These are phyloP conservation scores for Glycine latifolia DNA, from an alignment of 306 rosid genomes.

Conservation along the genomic window DNA sequence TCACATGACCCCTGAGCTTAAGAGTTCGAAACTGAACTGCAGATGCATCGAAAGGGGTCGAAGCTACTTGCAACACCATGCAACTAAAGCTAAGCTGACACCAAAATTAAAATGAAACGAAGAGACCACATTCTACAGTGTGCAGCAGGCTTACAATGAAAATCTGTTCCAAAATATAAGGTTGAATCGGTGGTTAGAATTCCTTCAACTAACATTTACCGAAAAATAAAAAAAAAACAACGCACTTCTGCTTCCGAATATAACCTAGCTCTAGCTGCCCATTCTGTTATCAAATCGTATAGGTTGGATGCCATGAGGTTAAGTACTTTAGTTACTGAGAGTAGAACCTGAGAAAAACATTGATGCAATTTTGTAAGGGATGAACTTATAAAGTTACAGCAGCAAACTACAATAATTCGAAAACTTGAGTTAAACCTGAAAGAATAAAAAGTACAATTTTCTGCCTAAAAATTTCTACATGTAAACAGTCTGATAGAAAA, in stretches of 20 bases:
- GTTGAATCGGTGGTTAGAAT: too few relatives aligned
- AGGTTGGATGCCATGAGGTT: background rate
- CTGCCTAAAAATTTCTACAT: slow-evolving; percentile 50
- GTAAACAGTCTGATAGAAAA: slow-evolving; percentile 48
- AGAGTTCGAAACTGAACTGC: background rate
- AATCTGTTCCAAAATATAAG: too few relatives aligned
- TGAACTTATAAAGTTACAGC: slow-evolving; percentile 13
- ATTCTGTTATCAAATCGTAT: background rate
- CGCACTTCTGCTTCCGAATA: background rate
- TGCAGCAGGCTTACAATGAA: too few relatives aligned
- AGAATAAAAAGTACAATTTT: slow-evolving; percentile 38
- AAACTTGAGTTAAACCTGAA: slow-evolving; percentile 27
- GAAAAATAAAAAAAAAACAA: too few relatives aligned
- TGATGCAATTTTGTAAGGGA: background rate
- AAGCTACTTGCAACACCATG: too few relatives aligned
- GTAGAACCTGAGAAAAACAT: slow-evolving; percentile 20
- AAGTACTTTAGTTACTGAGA: background rate
- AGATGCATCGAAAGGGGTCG: background rate
- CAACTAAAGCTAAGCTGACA: too few relatives aligned
- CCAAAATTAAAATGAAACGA: too few relatives aligned
- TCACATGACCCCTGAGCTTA: too few relatives aligned
- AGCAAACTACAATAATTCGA: slow-evolving; percentile 27
- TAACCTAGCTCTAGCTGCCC: background rate
- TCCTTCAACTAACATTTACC: too few relatives aligned
- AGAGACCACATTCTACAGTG: too few relatives aligned